A percentile compares a stretch with the other conserved stretches of the same genome.
Conservation (phyloP, 192 early-diverging fungal species). For the Coemansia asiatica region DNA sequence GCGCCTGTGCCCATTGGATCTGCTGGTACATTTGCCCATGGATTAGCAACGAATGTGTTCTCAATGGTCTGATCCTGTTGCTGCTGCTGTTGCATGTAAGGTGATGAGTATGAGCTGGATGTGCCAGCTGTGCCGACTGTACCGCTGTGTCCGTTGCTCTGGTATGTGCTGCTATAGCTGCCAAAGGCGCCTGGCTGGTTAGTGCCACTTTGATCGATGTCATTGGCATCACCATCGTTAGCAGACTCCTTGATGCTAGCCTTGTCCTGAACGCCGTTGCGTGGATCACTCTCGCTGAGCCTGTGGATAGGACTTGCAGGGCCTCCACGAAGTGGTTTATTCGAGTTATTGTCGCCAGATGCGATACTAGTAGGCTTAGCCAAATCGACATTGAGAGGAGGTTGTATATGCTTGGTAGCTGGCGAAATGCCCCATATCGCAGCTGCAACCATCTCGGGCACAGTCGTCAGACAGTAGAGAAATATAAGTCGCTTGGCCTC, state of each 20-base stretch:
- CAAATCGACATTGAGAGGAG: slow-evolving; percentile 1
- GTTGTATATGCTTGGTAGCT: slow-evolving; percentile 26
- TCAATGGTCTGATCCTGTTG: not conserved
- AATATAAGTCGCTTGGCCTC: slow-evolving; percentile 45
- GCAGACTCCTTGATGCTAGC: not conserved
- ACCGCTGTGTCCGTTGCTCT: not conserved
- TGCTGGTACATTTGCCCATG: not conserved
- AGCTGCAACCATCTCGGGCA: slow-evolving; percentile 23
- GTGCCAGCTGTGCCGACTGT: not conserved
- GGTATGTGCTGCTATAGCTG: slow-evolving; percentile 15
- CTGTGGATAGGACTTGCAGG: slow-evolving; percentile 2
- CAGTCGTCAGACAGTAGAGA: slow-evolving; percentile 39
- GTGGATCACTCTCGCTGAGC: slow-evolving; percentile 7
- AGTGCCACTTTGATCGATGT: not conserved
- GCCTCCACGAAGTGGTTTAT: slow-evolving; percentile 2
- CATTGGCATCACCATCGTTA: not conserved
- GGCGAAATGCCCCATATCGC: slow-evolving; percentile 31
- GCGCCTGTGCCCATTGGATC: not conserved
- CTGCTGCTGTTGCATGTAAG: not conserved
- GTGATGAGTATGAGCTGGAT: not conserved
- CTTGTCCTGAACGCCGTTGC: not conserved
- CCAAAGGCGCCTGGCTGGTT: slow-evolving; percentile 3
- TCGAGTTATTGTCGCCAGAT: not conserved
- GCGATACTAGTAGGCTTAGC: slow-evolving; percentile 17
- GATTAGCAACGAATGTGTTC: not conserved